Evolutionary conservation across 805 yeast species (phyloP).

Genomic region (Teunomyces aglyptinius): DNA sequence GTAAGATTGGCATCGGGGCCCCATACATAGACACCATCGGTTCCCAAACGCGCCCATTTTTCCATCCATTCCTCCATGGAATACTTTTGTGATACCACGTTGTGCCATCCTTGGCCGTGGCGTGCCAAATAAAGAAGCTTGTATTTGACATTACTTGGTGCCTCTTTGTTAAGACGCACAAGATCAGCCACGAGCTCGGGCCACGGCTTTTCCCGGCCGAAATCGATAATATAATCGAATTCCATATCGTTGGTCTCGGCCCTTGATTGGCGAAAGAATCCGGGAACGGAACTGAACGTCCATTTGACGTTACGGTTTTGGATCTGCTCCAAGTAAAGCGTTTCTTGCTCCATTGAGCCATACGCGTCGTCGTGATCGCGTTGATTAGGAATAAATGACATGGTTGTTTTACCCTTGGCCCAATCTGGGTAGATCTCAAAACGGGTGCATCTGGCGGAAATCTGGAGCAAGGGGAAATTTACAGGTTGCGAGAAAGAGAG

Average conservation of each 20-base stretch:
- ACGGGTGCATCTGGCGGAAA: neutral
- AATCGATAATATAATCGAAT: slow-evolving; percentile 19
- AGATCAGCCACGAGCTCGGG: slow-evolving; percentile 12
- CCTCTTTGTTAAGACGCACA: slow-evolving; percentile 11
- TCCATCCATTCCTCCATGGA: slow-evolving; percentile 20
- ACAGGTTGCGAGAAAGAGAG: neutral
- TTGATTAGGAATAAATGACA: slow-evolving; percentile 27
- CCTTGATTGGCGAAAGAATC: slow-evolving; percentile 22
- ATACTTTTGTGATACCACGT: slow-evolving; percentile 20
- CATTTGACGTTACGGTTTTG: slow-evolving; percentile 9
- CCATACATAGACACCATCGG: slow-evolving; percentile 23
- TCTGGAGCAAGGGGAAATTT: neutral
- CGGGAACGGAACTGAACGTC: slow-evolving; percentile 23
- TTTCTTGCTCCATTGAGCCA: slow-evolving; percentile 21
- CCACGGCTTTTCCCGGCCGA: slow-evolving; percentile 22
- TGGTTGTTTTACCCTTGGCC: neutral
- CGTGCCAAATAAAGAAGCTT: slow-evolving; percentile 24
- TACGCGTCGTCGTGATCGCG: slow-evolving; percentile 35
- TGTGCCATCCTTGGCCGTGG: slow-evolving; percentile 30
- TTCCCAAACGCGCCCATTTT: slow-evolving; percentile 22
- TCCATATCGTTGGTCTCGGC: slow-evolving; percentile 20
- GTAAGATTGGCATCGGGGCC: slow-evolving; percentile 29
- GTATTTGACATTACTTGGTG: slow-evolving; percentile 16
- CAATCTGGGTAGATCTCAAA: neutral
- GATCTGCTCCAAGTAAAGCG: slow-evolving; percentile 13